These are phyloP conservation scores for Blastocystis sp. DNA, from an alignment of 352 stramenopile species.

Conservation along the genomic window DNA sequence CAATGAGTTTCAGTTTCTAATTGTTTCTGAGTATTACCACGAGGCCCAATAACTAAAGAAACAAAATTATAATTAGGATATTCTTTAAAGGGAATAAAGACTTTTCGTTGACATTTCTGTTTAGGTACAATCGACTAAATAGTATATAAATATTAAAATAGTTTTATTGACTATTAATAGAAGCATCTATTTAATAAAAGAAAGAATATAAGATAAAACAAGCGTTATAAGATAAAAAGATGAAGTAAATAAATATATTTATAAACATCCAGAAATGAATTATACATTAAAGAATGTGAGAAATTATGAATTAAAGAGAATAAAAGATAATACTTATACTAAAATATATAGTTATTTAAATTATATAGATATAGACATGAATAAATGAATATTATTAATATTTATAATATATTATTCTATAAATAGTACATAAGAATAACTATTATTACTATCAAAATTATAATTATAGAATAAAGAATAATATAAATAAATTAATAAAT, in stretches of 20 bases:
- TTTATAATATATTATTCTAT: slow-evolving; percentile 1
- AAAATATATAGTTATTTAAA: too few species aligned
- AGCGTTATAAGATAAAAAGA: too few species aligned
- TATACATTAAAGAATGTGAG: too few species aligned
- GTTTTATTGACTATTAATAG: background rate
- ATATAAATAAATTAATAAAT: too few species aligned
- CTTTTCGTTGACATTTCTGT: slow-evolving; percentile 76
- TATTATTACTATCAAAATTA: slow-evolving; percentile 47
- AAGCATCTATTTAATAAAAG: too few species aligned
- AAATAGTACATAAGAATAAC: slow-evolving; percentile 39
- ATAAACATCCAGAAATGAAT: too few species aligned
- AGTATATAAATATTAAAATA: slow-evolving; percentile 12
- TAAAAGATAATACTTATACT: too few species aligned
- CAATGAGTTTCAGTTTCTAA: slow-evolving; percentile 91
- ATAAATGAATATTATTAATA: background rate
- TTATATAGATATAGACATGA: too few species aligned
- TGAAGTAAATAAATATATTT: too few species aligned
- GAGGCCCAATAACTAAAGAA: slow-evolving; percentile 88
- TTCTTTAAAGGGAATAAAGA: slow-evolving; percentile 86
- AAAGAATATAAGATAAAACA: too few species aligned
- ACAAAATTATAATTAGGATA: slow-evolving; percentile 99
- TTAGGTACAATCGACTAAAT: slow-evolving; percentile 40
- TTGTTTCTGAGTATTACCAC: slow-evolving; percentile 93
- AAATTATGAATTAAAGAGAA: too few species aligned
- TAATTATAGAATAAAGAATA: slow-evolving; percentile 57